Conservation (phyloP, 2,329 filamentous ascomycete species). For the Podosphaera xanthii region DNA sequence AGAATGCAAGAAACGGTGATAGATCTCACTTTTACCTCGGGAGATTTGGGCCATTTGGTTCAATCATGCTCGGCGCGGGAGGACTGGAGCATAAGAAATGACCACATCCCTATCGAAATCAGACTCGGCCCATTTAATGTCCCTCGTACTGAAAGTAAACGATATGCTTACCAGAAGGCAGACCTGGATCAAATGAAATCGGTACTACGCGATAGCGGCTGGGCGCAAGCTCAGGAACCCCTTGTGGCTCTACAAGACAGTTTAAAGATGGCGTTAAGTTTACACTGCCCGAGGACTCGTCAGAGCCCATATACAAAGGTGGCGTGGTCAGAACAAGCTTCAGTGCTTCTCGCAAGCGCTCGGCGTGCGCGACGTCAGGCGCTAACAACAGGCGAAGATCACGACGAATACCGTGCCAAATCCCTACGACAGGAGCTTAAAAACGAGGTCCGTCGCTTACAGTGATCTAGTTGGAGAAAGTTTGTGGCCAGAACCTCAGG, state of each 20-base stretch:
- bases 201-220: neutral
- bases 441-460: neutral
- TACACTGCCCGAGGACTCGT: neutral
- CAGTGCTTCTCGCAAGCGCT: neutral
- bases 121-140: neutral
- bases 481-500: neutral
- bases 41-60: neutral
- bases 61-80: neutral
- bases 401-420: neutral
- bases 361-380: neutral
- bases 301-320: neutral
- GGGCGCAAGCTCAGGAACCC: neutral
- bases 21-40: neutral
- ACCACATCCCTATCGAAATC: conserved; percentile 1
- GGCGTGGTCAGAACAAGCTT: neutral
- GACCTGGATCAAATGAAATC: neutral
- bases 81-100: neutral
- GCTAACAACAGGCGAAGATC: neutral
- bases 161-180: neutral
- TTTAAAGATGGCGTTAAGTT: neutral
- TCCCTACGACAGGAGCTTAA: neutral
- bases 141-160: neutral
- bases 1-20: neutral
- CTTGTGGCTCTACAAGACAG: neutral
- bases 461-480: neutral